phyloP scores from a whole-genome alignment of 2,329 filamentous ascomycete genomes.

The Diaporthe citrichinensis region DNA sequence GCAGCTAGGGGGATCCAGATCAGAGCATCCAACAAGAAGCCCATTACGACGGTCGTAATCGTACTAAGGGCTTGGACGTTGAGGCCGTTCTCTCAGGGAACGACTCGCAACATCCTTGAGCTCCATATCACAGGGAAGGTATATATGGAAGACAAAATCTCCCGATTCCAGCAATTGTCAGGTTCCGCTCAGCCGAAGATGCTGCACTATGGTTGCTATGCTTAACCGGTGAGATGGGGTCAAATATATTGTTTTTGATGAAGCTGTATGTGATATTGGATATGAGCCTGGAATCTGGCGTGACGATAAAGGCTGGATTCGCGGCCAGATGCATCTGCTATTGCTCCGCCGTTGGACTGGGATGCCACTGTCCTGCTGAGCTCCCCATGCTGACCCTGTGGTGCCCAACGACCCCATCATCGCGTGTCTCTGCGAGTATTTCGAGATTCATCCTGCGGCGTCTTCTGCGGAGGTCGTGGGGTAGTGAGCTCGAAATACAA shows the following conservation, averaged over 20 bases:
- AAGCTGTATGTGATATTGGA: neutral
- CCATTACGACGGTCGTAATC: neutral
- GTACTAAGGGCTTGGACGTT: neutral
- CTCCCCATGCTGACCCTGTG: neutral
- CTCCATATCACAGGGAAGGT: slow-evolving; percentile 4
- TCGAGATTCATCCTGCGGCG: neutral
- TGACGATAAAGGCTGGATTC: neutral
- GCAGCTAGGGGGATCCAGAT: neutral
- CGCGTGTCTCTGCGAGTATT: neutral
- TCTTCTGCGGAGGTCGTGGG: neutral
- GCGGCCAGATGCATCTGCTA: neutral
- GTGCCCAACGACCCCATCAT: neutral
- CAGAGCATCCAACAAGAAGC: neutral
- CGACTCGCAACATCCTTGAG: neutral
- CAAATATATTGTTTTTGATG: neutral
- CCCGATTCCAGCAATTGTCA: neutral
- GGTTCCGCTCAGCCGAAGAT: slow-evolving; percentile 6
- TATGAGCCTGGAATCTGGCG: neutral
- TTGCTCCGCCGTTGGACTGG: neutral
- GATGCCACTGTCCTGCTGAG: neutral
- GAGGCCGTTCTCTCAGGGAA: neutral
- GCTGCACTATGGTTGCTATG: neutral
- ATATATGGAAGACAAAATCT: neutral
- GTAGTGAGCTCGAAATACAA: neutral
- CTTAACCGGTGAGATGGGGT: slow-evolving; percentile 3